These are phyloP conservation scores for Tillandsia leiboldiana DNA, from an alignment of 176 grass and related monocot species.

Conservation along the genomic window DNA sequence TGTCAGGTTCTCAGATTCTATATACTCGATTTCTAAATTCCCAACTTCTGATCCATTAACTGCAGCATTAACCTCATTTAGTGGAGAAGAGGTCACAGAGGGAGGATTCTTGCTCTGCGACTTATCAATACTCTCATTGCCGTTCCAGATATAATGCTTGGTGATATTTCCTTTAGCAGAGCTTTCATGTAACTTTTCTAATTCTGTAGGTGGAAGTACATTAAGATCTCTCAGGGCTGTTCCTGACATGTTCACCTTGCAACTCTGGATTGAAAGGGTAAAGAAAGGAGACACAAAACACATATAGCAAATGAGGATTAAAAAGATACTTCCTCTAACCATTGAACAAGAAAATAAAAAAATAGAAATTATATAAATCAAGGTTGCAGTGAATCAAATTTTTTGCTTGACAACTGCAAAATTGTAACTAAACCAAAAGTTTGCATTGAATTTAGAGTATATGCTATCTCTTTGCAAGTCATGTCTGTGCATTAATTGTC, in stretches of 20 bases:
- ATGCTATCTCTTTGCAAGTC: no score
- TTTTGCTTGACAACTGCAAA: no score
- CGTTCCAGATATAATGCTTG: neutral
- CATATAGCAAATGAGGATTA: neutral
- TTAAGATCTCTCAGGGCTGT: neutral
- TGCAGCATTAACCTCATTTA: constrained; percentile 7
- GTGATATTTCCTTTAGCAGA: neutral
- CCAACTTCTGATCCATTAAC: constrained; percentile 22
- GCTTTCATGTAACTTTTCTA: neutral
- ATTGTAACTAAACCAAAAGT: no score
- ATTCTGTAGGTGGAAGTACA: constrained; percentile 1
- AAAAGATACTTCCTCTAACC: neutral
- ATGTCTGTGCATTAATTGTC: no score
- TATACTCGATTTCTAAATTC: constrained; percentile 27
- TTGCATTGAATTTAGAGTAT: no score
- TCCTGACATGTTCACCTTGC: neutral
- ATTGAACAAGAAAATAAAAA: no score
- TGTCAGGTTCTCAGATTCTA: constrained; percentile 25
- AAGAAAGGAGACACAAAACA: neutral
- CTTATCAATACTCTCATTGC: neutral
- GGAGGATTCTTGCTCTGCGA: neutral
- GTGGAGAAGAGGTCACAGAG: neutral
- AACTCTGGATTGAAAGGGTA: neutral
- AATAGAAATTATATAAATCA: no score
- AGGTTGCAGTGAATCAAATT: no score